These are phyloP conservation scores for Venturia asperata DNA, from an alignment of 2,329 filamentous ascomycete genomes.

Conservation along the genomic window DNA sequence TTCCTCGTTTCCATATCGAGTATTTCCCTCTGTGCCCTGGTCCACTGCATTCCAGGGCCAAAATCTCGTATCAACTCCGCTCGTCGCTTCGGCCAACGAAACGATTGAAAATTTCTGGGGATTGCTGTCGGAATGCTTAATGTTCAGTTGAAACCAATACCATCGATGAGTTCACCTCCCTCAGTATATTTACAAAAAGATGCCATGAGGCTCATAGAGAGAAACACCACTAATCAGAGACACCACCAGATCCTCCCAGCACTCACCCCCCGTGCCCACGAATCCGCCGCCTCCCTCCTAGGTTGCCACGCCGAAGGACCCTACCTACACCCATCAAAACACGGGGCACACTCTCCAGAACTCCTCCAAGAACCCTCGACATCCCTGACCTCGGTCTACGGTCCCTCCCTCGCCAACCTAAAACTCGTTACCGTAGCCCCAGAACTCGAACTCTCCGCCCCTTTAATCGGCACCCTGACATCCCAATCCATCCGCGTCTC, in stretches of 20 bases:
- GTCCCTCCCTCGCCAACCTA: slow-evolving; percentile 37
- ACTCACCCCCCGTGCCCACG: slow-evolving; percentile 38
- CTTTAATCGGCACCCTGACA: slow-evolving; percentile 38
- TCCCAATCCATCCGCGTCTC: slow-evolving; percentile 40
- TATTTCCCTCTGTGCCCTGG: neutral
- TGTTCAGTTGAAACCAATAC: too few relatives aligned
- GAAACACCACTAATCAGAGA: neutral
- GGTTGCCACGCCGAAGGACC: slow-evolving; percentile 53
- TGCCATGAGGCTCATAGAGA: neutral
- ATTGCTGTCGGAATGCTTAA: neutral
- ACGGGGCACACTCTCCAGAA: slow-evolving; percentile 45
- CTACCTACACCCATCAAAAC: slow-evolving; percentile 47
- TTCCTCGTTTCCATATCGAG: neutral
- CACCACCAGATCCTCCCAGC: slow-evolving; percentile 40
- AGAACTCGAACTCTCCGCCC: slow-evolving; percentile 38
- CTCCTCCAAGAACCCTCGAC: slow-evolving; percentile 38
- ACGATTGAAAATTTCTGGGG: too few relatives aligned
- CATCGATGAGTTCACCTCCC: too few relatives aligned
- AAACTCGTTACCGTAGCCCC: slow-evolving; percentile 49
- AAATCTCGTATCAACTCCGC: too few relatives aligned
- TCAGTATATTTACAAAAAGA: too few relatives aligned
- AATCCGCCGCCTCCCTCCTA: slow-evolving; percentile 42
- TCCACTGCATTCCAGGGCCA: too few relatives aligned
- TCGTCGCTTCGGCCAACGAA: too few relatives aligned
- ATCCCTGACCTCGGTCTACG: slow-evolving; percentile 37